phyloP scores from a whole-genome alignment of 2,329 filamentous ascomycete species.

The Aspergillus intermedius region DNA sequence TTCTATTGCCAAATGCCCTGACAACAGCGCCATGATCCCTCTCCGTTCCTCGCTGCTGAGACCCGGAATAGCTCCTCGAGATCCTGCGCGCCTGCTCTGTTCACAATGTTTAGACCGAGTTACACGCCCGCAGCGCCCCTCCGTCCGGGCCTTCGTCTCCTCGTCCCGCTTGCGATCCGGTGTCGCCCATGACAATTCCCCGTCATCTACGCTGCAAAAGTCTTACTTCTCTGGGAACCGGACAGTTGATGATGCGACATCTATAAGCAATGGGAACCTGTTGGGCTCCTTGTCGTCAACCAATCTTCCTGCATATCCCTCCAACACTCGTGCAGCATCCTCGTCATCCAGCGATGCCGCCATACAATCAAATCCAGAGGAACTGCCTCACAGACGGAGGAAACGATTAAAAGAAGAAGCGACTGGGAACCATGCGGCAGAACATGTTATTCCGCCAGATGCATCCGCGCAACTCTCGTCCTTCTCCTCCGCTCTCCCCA shows the following conservation, averaged over 20 bases:
- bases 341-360: slow-evolving; percentile 12
- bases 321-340: slow-evolving; percentile 5
- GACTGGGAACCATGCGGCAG: slow-evolving; percentile 14
- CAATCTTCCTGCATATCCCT: slow-evolving; percentile 12
- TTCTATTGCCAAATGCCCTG: not conserved
- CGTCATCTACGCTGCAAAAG: slow-evolving; percentile 26
- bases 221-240: slow-evolving; percentile 36
- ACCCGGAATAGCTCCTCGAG: slow-evolving; percentile 22
- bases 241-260: slow-evolving; percentile 10
- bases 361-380: slow-evolving; percentile 16
- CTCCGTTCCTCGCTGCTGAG: slow-evolving; percentile 31
- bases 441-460: slow-evolving; percentile 47
- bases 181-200: slow-evolving; percentile 19
- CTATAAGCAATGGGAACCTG: slow-evolving; percentile 14
- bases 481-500: slow-evolving; percentile 51
- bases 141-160: slow-evolving; percentile 25
- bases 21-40: slow-evolving; percentile 27
- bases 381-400: slow-evolving; percentile 38
- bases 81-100: slow-evolving; percentile 23
- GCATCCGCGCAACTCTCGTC: slow-evolving; percentile 56
- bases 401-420: slow-evolving; percentile 35
- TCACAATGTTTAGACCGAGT: slow-evolving; percentile 27
- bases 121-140: slow-evolving; percentile 9
- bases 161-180: slow-evolving; percentile 26
- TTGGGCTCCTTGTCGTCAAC: slow-evolving; percentile 22